Base-by-base conservation (phyloP, 352 stramenopile genomes). In the Phytophthora kernoviae region DNA sequence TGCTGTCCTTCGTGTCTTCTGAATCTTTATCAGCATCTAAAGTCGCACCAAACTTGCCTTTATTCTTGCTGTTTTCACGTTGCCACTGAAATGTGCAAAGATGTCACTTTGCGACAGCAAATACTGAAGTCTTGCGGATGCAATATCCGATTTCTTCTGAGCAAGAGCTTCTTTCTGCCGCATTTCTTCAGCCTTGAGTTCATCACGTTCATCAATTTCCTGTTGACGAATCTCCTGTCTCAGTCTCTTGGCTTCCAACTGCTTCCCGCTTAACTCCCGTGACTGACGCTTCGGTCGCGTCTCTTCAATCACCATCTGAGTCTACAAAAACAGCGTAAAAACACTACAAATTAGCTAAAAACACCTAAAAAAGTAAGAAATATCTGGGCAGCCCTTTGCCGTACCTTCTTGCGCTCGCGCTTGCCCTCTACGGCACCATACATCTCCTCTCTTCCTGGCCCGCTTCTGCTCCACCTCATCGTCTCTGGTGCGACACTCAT, bases 21-120 rank as follows among this genome's bases (percentile, higher is more conserved):
- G 90, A 70, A 26, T 90, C 77, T 34, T 83, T 81, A 9, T 84
- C 62, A 1, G 73, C 81, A 40, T 77, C 75, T 18, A 72, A 32
- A 15, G 48, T 37, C 1, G 43, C 44, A 22, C 52, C 57, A 17
- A 62, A 54, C 43, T 70, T 70, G 3, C 58, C 58, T 20, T 68
- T 77, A 11, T 42, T 41, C 52, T 90, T 84, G 17, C 87, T n/a
- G n/a, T 76, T 26, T 90, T 81, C 24, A 89, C 81, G 70, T 96
- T 92, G 15, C 94, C 93, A 51, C 97, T 88, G 71, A 99, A 99
- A 62, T 99, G 96, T 33, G 94, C 92, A 75, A 99, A 99, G 11
- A 99, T 97, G 56, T 99, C 97, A 32, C 90, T 98, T 70, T 99
- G 97, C 0, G 84, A 91, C 24, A 99, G 84, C 41, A 99, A 62